Percentiles rank a stretch among this genome's conserved stretches.
Evolutionary conservation across 352 stramenopile species (phyloP).

Genomic region (Globisporangium paroecandrum): DNA sequence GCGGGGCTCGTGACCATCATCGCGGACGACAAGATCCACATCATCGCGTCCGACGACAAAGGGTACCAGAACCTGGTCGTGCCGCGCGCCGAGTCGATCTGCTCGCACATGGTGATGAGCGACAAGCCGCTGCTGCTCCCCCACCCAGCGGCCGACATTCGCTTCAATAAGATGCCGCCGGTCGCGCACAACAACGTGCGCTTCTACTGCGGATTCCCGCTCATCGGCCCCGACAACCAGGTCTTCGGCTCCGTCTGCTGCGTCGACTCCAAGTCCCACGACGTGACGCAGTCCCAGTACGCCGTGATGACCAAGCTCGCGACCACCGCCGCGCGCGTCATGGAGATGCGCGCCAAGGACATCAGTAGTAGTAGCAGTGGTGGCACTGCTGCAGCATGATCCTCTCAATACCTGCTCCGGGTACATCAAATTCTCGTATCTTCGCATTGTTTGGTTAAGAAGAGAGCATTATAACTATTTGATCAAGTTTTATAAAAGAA

Average conservation of each 20-base stretch:
- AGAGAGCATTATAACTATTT: neutral
- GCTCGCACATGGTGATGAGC: constrained; percentile 51
- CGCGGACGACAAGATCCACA: constrained; percentile 32
- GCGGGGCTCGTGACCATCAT: constrained; percentile 47
- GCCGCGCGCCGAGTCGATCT: constrained; percentile 46
- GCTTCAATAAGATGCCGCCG: constrained; percentile 36
- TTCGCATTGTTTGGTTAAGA: neutral
- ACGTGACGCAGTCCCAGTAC: constrained; percentile 46
- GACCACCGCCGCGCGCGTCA: constrained; percentile 33
- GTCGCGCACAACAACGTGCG: constrained; percentile 28
- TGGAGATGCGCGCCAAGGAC: constrained; percentile 20
- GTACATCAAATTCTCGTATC: too few species aligned
- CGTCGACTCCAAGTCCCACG: constrained; percentile 32
- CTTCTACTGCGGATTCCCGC: constrained; percentile 62
- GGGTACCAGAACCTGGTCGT: constrained; percentile 27
- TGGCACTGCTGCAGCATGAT: neutral
- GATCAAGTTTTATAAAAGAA: neutral
- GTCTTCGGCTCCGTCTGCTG: constrained; percentile 52
- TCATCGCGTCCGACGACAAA: constrained; percentile 34
- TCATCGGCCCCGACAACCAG: constrained; percentile 27
- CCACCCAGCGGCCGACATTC: constrained; percentile 47
- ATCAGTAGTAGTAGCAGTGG: neutral
- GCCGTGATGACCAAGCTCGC: constrained; percentile 31
- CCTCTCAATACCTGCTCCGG: too few species aligned
- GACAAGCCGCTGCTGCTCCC: constrained; percentile 43